Conservation (phyloP, 164 flowering plant genomes). For the Buxus sempervirens region DNA sequence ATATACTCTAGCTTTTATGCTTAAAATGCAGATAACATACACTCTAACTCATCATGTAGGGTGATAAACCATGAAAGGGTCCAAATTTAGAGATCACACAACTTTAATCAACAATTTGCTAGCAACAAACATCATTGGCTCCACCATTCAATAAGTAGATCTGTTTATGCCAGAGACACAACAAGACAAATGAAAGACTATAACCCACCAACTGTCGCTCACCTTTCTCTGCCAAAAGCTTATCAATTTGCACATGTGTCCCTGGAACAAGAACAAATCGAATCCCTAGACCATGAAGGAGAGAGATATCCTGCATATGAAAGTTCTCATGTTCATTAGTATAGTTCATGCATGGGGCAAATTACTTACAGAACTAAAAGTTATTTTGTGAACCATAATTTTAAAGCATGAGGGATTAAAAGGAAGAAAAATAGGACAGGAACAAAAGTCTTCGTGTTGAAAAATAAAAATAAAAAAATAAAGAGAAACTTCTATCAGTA, state of each 20-base stretch:
- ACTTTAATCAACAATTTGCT: background rate
- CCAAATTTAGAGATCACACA: too few relatives aligned
- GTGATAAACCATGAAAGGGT: background rate
- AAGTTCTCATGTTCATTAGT: background rate
- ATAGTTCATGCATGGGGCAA: too few relatives aligned
- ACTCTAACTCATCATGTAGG: too few relatives aligned
- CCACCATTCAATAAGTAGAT: background rate
- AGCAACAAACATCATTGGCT: background rate
- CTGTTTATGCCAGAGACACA: background rate
- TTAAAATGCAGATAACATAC: too few relatives aligned
- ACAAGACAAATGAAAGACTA: background rate
- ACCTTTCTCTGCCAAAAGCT: constrained; percentile 85
- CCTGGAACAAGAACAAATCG: constrained; percentile 90
- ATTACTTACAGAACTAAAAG: too few relatives aligned
- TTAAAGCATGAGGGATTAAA: too few relatives aligned
- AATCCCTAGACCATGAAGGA: constrained; percentile 89
- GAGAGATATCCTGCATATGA: constrained; percentile 81
- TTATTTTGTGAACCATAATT: too few relatives aligned
- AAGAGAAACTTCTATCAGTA: background rate
- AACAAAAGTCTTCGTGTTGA: too few relatives aligned
- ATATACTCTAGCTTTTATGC: too few relatives aligned
- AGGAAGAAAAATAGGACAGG: background rate
- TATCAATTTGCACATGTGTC: constrained; percentile 84
- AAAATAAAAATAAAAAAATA: background rate
- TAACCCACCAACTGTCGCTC: background rate